Base-by-base conservation (phyloP, 306 rosid genomes). In the Medicago arabica region DNA sequence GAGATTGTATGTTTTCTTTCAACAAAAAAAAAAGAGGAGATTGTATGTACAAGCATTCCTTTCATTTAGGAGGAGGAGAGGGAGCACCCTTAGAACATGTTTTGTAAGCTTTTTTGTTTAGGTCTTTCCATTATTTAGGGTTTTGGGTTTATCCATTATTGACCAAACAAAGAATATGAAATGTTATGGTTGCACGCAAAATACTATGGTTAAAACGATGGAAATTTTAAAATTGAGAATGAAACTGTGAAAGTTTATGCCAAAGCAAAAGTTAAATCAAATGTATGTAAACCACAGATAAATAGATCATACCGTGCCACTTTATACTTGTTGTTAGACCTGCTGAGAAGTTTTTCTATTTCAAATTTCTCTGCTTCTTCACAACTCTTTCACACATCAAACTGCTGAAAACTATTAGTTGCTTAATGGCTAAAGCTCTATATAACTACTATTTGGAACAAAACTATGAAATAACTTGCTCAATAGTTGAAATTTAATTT, bases 261-360 rank as follows among this genome's bases (percentile, higher is more conserved):
- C 40, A 12, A 38, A 11, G 19, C 23, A 61, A 59, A 61, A 81
- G 63, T 55, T 44, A 34, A 77, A 68, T 18, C 16, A 67, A 46
- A 15, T 25, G 18, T 41, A 51, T 14, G 53, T 67, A 80, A 46
- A 0, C 8, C n/a, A 59, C n/a, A 71, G 65, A 73, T 14, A 58
- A 55, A 61, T 54, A 59, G 49, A 67, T 59, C 76, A 64, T 25
- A 55, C 9, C 78, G 36, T 82, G 76, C 85, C 85, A 81, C 85
- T 64, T 23, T 76, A 64, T 76, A 82, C 75, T 76, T 69, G 18
- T 71, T 47, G 43, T 36, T 58, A 23, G 49, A 8, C 70, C 50
- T 60, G 51, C 46, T 23, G 71, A 82, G 81, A 71, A 82, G 85
- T 44, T 76, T 58, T 78, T 82, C 75, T 15, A 53, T 75, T 76